A percentile compares a stretch with the other conserved stretches of the same genome.
Evolutionary conservation across 1,284 basidiomycete genomes (phyloP).

Genomic region (Thelephora terrestris): DNA sequence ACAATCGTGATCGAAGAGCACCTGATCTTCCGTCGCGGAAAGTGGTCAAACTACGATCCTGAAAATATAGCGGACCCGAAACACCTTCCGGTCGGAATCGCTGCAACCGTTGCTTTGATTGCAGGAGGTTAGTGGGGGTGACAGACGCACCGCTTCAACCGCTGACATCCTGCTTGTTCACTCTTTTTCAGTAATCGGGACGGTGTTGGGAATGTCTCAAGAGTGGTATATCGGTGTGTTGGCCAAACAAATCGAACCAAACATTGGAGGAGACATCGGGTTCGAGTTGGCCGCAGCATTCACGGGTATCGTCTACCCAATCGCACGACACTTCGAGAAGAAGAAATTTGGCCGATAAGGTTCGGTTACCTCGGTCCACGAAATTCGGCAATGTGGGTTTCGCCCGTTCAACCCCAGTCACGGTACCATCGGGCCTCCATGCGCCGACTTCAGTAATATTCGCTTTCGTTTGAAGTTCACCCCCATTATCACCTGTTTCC

Average conservation of each 20-base stretch:
- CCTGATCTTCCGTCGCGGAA: conserved; percentile 24
- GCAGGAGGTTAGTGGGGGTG: not conserved
- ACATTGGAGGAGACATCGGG: conserved; percentile 18
- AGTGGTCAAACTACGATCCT: conserved; percentile 21
- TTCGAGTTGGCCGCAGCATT: conserved; percentile 24
- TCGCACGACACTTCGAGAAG: conserved; percentile 20
- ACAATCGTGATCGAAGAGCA: conserved; percentile 26
- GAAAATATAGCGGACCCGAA: conserved; percentile 18
- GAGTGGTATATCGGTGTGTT: conserved; percentile 22
- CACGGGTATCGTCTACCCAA: conserved; percentile 20
- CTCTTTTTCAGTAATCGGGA: conserved; percentile 17
- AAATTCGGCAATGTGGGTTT: too few species aligned
- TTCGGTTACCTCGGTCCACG: too few species aligned
- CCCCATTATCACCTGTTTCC: too few species aligned
- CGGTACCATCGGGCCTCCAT: too few species aligned
- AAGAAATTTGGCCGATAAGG: conserved; percentile 9
- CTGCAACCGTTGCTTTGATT: conserved; percentile 18
- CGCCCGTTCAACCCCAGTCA: too few species aligned
- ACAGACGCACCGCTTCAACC: not conserved
- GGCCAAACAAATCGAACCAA: conserved; percentile 11
- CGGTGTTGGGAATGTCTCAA: conserved; percentile 22
- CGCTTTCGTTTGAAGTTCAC: too few species aligned
- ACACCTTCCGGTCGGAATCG: conserved; percentile 21
- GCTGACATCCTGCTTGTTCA: not conserved
- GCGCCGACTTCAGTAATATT: too few species aligned